These are phyloP conservation scores for Thinopyrum elongatum DNA, from an alignment of 176 grass and related monocot species.

Conservation along the genomic window DNA sequence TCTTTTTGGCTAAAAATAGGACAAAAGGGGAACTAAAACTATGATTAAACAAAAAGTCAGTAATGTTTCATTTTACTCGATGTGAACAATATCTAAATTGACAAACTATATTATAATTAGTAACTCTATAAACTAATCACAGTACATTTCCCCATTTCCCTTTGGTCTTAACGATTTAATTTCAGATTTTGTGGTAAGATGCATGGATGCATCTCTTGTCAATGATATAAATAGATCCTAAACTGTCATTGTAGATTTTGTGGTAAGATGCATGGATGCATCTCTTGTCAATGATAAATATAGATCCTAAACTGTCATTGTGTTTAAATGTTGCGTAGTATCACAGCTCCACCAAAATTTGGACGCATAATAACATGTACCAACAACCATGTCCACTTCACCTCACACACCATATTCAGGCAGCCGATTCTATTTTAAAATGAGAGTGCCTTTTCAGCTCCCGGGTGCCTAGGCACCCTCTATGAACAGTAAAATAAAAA, in stretches of 20 bases:
- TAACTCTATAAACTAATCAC: not conserved
- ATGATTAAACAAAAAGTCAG: not conserved
- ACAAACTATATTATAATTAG: not conserved
- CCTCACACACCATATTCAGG: not conserved
- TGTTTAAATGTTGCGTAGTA: not conserved
- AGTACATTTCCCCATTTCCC: not conserved
- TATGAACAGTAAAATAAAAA: too few species aligned
- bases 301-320: not conserved
- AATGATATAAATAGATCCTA: not conserved
- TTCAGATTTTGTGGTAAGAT: not conserved
- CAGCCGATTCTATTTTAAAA: not conserved
- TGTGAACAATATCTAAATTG: not conserved
- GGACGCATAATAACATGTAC: not conserved
- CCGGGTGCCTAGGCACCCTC: too few species aligned
- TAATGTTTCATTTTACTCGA: not conserved
- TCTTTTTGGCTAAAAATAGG: not conserved
- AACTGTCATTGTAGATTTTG: not conserved
- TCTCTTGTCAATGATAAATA: not conserved
- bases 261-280: not conserved
- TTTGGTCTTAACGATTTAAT: not conserved
- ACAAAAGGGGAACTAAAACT: not conserved
- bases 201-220: not conserved
- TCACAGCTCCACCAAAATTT: not conserved
- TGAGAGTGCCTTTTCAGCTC: not conserved
- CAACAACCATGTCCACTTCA: not conserved